Base-by-base conservation (phyloP, 78 protist genomes). In the Dictyostelium capitatum region DNA sequence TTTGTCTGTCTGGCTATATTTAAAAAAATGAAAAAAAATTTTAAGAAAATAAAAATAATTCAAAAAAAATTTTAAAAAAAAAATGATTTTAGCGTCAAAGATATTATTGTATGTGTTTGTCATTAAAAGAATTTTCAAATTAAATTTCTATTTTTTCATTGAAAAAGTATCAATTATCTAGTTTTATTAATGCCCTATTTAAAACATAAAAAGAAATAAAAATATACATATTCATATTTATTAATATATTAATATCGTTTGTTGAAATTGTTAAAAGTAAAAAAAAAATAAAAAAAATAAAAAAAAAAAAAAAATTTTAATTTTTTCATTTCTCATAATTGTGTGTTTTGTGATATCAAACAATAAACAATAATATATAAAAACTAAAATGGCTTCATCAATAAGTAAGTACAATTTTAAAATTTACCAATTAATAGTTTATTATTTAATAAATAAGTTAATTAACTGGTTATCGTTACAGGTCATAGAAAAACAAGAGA, bases 401-500 rank as follows among this genome's bases (percentile, higher is more conserved):
- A 70, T 30, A 8, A 23, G 47, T 70, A 70, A 6, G 78, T 28
- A 28, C 6, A 9, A 14, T 67, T 15, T 46, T 72, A 28, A 46
- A 46, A 28, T 72, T 72, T 74, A 15, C 2, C 17, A 30, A 0
- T 77, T 51, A 30, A 3, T 77, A 11, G 51, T 53, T 23, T 77
- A 15, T 51, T 23, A 11, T 75, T 28, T 41, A 25, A 20, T 7
- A 48, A 20, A 74, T 17, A 47, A 6, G 19, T n/a, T 6, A n/a
- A n/a, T n/a, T n/a, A n/a, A n/a, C n/a, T n/a, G n/a, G n/a, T n/a
- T n/a, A 67, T 30, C 32, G 6, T 15, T 12, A 74, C 6, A 30
- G 30, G 19, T 43, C 53, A 62, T 51, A 53, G 91, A 62, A 87
- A 87, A 77, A 82, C 69, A 23, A 64, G 95, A 50, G 93, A 85